Evolutionary conservation across 495 filamentous ascomycete species (phyloP), one percentile per base, ranked within the genome.

Genomic region (Aspergillus sclerotioniger): DNA sequence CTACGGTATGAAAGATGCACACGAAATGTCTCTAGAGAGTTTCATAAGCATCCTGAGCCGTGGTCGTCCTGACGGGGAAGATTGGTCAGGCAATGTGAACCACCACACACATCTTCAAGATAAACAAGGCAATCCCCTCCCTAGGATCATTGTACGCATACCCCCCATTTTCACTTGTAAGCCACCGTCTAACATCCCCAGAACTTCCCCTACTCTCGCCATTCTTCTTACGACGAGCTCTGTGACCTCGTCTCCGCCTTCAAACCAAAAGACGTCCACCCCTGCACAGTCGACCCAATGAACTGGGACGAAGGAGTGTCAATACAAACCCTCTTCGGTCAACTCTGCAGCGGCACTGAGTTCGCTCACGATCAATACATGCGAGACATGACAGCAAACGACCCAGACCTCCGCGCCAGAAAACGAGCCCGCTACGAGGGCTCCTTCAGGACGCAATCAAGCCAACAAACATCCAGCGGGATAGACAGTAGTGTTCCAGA

Each of bases 151-250:
- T 19, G 64, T 66, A 60, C 8, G 54, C 16, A n/a, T 17, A 15
- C 33, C 25, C 25, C 25, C 2, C 41, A 8, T 33, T 32, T 3
- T n/a, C 8, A 29, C 37, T 10, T 28, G 32, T 10, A 6, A 52
- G 12, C 41, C 20, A 49, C 20, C 12, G 9, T 20, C 46, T 37
- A 46, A 29, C 33, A 37, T n/a, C 35, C 6, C 20, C 19, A 79
- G 78, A 70, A 72, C 10, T 96, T 97, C 58, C 90, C 92, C 4
- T 98, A 93, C 65, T 92, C 93, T 0, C 84, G 93, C 2, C 93
- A 98, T 70, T 95, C 93, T 0, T 96, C 90, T 0, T 91, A 93
- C 51, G 72, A 74, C 0, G 93, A 97, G 68, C 78, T 96, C 6
- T 88, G 90, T 57, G 68, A 85, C 57, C 71, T 98, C 0, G 76